Evolutionary conservation across 2,329 filamentous ascomycete species (phyloP).

Genomic region (Clathrospora elynae): DNA sequence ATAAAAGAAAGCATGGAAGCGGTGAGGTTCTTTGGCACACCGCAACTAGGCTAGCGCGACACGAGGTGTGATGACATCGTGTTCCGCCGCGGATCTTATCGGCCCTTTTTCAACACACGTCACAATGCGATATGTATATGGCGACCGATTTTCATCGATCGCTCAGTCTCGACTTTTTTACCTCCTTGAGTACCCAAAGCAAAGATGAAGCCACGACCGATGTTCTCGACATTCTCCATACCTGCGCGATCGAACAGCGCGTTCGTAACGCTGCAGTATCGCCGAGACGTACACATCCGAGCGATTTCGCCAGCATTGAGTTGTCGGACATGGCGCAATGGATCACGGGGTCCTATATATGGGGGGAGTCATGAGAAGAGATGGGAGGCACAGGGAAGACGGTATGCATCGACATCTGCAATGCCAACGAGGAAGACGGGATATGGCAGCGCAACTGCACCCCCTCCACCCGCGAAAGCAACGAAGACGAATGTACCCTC

Average conservation of each 20-base stretch:
- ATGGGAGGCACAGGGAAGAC: not conserved
- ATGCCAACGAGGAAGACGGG: constrained; percentile 9
- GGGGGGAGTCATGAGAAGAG: not conserved
- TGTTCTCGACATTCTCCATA: constrained; percentile 10
- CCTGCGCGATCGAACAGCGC: constrained; percentile 4
- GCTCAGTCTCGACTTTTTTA: not conserved
- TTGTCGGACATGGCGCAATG: constrained; percentile 13
- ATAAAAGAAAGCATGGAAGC: no score
- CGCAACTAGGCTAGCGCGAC: constrained; percentile 22
- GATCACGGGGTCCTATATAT: constrained; percentile 6
- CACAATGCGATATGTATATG: constrained; percentile 8
- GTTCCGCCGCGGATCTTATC: constrained; percentile 17
- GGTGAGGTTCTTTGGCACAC: no score
- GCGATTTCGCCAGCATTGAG: constrained; percentile 12
- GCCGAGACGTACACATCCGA: constrained; percentile 9
- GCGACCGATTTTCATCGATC: constrained; percentile 2
- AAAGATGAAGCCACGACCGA: constrained; percentile 33
- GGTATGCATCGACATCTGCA: constrained; percentile 13
- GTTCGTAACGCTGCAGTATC: constrained; percentile 15
- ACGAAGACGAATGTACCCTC: constrained; percentile 8
- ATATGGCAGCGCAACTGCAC: constrained; percentile 8
- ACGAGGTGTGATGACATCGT: constrained; percentile 39
- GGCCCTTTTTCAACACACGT: constrained; percentile 19
- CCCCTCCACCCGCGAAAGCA: constrained; percentile 13
- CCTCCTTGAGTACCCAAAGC: not conserved